phyloP scores from a whole-genome alignment of 768 basidiomycete genomes.

The Dentipellis sp. region DNA sequence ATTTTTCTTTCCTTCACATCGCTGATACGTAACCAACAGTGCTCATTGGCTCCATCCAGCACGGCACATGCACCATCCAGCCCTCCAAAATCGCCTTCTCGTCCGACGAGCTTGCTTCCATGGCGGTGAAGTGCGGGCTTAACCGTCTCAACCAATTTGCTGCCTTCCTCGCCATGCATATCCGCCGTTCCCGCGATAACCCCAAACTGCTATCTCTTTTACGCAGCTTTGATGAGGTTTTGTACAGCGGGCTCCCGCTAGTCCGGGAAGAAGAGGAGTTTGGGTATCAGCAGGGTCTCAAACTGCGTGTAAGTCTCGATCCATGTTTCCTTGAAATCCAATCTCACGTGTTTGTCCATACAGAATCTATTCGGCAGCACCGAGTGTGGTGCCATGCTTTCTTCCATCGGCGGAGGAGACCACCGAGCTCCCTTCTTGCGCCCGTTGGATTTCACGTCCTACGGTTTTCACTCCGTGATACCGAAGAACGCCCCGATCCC shows the following conservation, averaged over 20 bases:
- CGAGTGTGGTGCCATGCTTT: conserved; percentile 66
- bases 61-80: conserved; percentile 65
- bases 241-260: conserved; percentile 59
- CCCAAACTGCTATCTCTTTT: conserved; percentile 53
- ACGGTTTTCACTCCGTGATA: conserved; percentile 56
- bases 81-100: conserved; percentile 58
- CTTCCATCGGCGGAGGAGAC: conserved; percentile 46
- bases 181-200: conserved; percentile 50
- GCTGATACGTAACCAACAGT: conserved; percentile 27
- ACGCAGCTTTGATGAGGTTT: conserved; percentile 47
- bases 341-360: conserved; percentile 8
- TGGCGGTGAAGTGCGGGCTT: conserved; percentile 57
- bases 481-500: conserved; percentile 19
- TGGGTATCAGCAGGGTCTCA: conserved; percentile 55
- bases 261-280: conserved; percentile 62
- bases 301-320: conserved; percentile 39
- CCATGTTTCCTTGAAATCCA: not conserved
- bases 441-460: conserved; percentile 52
- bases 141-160: conserved; percentile 74
- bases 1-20: conserved; percentile 16
- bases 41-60: conserved; percentile 62
- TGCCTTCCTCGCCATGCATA: conserved; percentile 55
- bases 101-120: conserved; percentile 59
- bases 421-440: conserved; percentile 43
- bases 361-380: conserved; percentile 80